phyloP scores from a whole-genome alignment of 73 alveolate genomes.

The Breviolum minutum region DNA sequence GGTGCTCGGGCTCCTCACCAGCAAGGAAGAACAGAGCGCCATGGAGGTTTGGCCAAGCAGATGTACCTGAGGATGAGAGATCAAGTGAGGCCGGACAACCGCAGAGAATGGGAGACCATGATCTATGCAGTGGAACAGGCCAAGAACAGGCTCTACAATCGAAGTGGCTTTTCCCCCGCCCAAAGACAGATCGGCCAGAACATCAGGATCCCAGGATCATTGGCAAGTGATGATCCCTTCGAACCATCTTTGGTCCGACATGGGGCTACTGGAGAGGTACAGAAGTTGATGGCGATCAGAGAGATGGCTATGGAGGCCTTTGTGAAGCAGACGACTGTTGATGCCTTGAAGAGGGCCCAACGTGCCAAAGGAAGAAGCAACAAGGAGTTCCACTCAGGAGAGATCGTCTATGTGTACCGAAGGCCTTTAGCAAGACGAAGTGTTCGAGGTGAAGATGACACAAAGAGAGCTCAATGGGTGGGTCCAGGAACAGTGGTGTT shows the following conservation, averaged over 20 bases:
- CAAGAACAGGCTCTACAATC: neutral
- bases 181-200: slow-evolving; percentile 15
- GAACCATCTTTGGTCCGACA: neutral
- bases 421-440: neutral
- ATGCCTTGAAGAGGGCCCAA: neutral
- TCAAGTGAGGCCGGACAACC: neutral
- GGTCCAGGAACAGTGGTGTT: slow-evolving; percentile 40
- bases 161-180: neutral
- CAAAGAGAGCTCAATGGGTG: neutral
- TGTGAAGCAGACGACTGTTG: neutral
- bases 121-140: slow-evolving; percentile 4
- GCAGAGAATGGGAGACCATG: neutral
- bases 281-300: neutral
- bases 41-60: slow-evolving; percentile 11
- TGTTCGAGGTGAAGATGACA: neutral
- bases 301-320: slow-evolving; percentile 22
- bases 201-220: neutral
- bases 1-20: slow-evolving; percentile 24
- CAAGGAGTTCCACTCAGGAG: neutral
- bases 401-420: neutral
- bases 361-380: neutral
- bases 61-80: neutral
- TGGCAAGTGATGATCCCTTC: slow-evolving; percentile 7
- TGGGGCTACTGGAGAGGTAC: neutral
- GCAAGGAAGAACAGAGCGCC: slow-evolving; percentile 3